Evolutionary conservation across 495 filamentous ascomycete genomes (phyloP).

Genomic region (Neurospora sp.): DNA sequence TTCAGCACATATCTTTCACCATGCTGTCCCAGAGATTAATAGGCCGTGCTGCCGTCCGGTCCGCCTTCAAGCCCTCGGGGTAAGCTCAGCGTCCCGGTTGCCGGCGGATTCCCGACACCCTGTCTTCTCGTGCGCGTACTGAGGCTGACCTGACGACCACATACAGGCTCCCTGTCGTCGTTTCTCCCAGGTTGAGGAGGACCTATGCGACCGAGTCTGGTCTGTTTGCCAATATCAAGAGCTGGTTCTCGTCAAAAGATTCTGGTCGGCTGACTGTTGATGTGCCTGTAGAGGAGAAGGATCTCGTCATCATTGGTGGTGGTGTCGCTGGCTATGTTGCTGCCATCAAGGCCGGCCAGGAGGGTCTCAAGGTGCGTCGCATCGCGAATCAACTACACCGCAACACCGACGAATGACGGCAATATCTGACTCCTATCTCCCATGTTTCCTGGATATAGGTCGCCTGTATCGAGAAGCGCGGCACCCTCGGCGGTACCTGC

Average conservation of each 20-base stretch:
- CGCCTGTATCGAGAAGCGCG: slow-evolving; percentile 97
- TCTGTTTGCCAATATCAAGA: slow-evolving; percentile 30
- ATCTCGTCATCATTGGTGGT: slow-evolving; percentile 91
- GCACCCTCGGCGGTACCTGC: slow-evolving; percentile 89
- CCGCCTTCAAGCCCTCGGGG: slow-evolving; percentile 48
- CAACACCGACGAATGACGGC: background rate
- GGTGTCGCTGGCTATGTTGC: slow-evolving; percentile 98
- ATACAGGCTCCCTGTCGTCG: background rate
- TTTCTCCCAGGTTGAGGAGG: slow-evolving; percentile 41
- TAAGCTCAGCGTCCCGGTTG: slow-evolving; percentile 23
- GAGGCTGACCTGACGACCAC: background rate
- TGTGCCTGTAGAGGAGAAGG: slow-evolving; percentile 61
- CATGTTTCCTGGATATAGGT: slow-evolving; percentile 47
- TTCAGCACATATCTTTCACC: slow-evolving; percentile 1
- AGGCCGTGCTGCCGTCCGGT: slow-evolving; percentile 55
- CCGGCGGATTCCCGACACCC: background rate
- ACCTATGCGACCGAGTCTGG: slow-evolving; percentile 76
- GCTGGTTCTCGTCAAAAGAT: background rate
- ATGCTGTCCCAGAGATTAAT: slow-evolving; percentile 68
- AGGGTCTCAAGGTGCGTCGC: slow-evolving; percentile 77
- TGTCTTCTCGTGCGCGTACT: background rate
- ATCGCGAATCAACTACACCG: background rate
- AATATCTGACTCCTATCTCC: slow-evolving; percentile 4
- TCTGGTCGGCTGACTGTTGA: slow-evolving; percentile 14
- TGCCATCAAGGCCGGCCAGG: slow-evolving; percentile 97